Conservation (phyloP, 2,329 filamentous ascomycete genomes). For the Colletotrichum nymphaeae region DNA sequence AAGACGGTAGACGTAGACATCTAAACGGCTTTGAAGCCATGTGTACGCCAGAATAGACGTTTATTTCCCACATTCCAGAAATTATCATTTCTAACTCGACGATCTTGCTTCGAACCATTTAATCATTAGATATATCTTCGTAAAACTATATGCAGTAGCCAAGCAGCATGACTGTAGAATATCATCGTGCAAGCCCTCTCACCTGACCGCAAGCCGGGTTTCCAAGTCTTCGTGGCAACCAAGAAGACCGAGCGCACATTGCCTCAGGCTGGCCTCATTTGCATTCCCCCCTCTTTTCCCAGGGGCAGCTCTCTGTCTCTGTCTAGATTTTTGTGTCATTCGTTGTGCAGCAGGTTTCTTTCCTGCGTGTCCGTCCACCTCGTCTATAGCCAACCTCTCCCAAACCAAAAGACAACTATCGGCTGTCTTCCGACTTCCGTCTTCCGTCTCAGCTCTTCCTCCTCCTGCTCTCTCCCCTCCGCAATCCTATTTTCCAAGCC, state of each 20-base stretch:
- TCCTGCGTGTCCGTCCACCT: background rate
- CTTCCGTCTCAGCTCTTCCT: background rate
- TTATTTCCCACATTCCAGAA: background rate
- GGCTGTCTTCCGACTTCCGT: background rate
- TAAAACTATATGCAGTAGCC: constrained; percentile 26
- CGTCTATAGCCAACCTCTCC: background rate
- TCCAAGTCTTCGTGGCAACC: constrained; percentile 23
- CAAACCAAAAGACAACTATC: background rate
- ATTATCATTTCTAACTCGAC: background rate
- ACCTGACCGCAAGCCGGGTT: background rate
- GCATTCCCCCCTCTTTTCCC: constrained; percentile 8
- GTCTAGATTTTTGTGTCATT: constrained; percentile 32
- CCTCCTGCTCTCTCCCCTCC: background rate
- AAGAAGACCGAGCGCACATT: constrained; percentile 7
- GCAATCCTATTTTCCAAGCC: constrained; percentile 15
- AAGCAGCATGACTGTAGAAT: constrained; percentile 3
- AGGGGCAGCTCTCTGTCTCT: constrained; percentile 10
- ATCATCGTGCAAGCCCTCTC: constrained; percentile 21
- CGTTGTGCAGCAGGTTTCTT: background rate
- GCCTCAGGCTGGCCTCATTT: background rate
- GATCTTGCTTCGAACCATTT: background rate
- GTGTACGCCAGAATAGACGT: constrained; percentile 2
- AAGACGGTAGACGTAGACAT: constrained; percentile 6
- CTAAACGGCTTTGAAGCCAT: background rate
- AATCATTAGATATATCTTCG: constrained; percentile 30